Evolutionary conservation across 2,329 filamentous ascomycete species (phyloP), one percentile per base, ranked within the genome.

Genomic region (Zasmidium angulare): DNA sequence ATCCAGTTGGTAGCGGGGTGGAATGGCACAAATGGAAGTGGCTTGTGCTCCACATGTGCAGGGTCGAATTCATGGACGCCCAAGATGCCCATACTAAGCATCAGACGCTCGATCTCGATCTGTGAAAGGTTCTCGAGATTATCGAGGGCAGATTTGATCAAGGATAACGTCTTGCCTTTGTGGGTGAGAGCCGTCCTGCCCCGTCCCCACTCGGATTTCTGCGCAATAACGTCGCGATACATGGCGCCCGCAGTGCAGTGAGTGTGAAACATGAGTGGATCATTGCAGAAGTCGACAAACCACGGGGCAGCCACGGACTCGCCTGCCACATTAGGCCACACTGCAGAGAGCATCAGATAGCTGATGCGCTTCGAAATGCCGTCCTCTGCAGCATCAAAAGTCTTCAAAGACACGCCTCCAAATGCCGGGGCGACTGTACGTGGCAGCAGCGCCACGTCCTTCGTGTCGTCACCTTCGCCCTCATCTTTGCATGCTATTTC

Each of bases 271-370:
- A 58, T 46, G 11, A 58, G 14, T 2, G 50, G 40, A 6, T 43
- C 21, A 24, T 23, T 50, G 23, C 56, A 58, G 50, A 53, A 58
- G 46, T 53, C 56, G 23, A 49, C 19, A 22, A 58, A 58, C 56
- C 56, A 58, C 6, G 11, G 20, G 40, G 19, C 29, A 12, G 50
- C 23, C 10, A 50, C 40, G 17, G 23, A 9, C 2, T 53, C 17
- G 6, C 56, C 56, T 3, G 29, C 50, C 7, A 48, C 29, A 14
- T 21, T n/a, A 4, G 56, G 56, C 56, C 56, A 58, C 3, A 58
- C 26, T 11, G 21, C 21, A n/a, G 23, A 23, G 21, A 46, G 9
- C 43, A 55, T 46, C 21, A 55, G 19, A 22, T 26, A 22, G 11
- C 43, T 17, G 10, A 31, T 29, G 20, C 19, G 40, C 2, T 31